phyloP scores from a whole-genome alignment of 2,329 filamentous ascomycete species.

The Madurella mycetomatis region DNA sequence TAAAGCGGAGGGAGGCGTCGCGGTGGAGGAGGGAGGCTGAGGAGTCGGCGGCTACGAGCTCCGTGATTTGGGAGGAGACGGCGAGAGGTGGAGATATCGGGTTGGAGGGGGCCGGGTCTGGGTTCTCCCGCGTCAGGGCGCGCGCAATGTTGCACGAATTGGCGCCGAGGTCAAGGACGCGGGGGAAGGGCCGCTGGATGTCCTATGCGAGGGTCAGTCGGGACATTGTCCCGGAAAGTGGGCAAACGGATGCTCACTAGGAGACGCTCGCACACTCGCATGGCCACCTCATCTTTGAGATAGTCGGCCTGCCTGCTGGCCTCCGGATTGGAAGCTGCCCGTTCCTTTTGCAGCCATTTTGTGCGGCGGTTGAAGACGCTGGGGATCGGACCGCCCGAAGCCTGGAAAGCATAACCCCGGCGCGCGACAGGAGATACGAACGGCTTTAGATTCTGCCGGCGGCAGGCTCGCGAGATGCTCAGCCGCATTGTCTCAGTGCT shows the following conservation, averaged over 20 bases:
- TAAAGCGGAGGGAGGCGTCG: slow-evolving; percentile 71
- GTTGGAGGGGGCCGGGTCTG: slow-evolving; percentile 52
- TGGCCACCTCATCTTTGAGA: slow-evolving; percentile 85
- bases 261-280: slow-evolving; percentile 76
- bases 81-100: slow-evolving; percentile 63
- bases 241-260: slow-evolving; percentile 48
- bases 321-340: slow-evolving; percentile 67
- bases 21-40: slow-evolving; percentile 75
- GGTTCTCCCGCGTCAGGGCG: slow-evolving; percentile 67
- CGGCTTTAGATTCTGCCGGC: slow-evolving; percentile 12
- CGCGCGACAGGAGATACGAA: slow-evolving; percentile 18
- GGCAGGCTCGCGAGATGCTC: slow-evolving; percentile 18
- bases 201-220: slow-evolving; percentile 50
- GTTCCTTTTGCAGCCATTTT: slow-evolving; percentile 90
- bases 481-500: slow-evolving; percentile 25
- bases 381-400: slow-evolving; percentile 70
- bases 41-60: slow-evolving; percentile 77
- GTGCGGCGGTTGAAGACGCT: slow-evolving; percentile 86
- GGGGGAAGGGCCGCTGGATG: slow-evolving; percentile 82
- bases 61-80: slow-evolving; percentile 55
- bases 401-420: slow-evolving; percentile 71
- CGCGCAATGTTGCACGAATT: slow-evolving; percentile 93
- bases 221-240: not conserved
- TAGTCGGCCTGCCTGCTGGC: slow-evolving; percentile 82
- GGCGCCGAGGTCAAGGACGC: slow-evolving; percentile 86